Conservation (phyloP, 2,329 filamentous ascomycete species). For the Stemphylium vesicarium region DNA sequence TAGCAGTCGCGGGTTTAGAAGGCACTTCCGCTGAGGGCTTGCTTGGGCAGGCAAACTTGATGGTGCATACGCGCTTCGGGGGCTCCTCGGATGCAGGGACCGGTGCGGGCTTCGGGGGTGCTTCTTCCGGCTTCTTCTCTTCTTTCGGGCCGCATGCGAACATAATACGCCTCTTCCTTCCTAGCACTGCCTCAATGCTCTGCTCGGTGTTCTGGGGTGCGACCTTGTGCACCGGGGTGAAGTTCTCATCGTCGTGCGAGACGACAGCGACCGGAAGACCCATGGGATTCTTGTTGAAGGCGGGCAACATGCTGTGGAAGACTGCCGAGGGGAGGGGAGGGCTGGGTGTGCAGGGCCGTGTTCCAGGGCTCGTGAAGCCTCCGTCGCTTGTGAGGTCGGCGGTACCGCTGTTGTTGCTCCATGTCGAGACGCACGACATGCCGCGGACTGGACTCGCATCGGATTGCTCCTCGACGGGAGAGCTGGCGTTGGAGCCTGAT, state of each 20-base stretch:
- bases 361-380: slow-evolving; percentile 80
- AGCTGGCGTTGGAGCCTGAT: slow-evolving; percentile 53
- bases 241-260: slow-evolving; percentile 45
- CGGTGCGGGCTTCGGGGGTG: slow-evolving; percentile 27
- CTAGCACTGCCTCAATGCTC: slow-evolving; percentile 66
- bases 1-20: slow-evolving; percentile 40
- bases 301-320: slow-evolving; percentile 44
- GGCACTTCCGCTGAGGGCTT: slow-evolving; percentile 52
- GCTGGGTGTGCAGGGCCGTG: slow-evolving; percentile 85
- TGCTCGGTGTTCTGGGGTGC: slow-evolving; percentile 56
- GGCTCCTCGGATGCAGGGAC: slow-evolving; percentile 37
- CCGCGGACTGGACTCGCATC: slow-evolving; percentile 49
- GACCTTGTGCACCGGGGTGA: slow-evolving; percentile 33
- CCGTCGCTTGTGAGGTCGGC: slow-evolving; percentile 95
- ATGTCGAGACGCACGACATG: slow-evolving; percentile 67
- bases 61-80: slow-evolving; percentile 64
- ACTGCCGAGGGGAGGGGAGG: slow-evolving; percentile 74
- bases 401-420: slow-evolving; percentile 81
- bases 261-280: slow-evolving; percentile 47
- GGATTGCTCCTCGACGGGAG: slow-evolving; percentile 52
- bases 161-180: slow-evolving; percentile 87
- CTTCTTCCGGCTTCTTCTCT: slow-evolving; percentile 48
- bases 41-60: slow-evolving; percentile 77
- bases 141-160: slow-evolving; percentile 76
- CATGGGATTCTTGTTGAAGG: slow-evolving; percentile 49